Base-by-base conservation (phyloP, 805 yeast species). In the Lachancea sp. region DNA sequence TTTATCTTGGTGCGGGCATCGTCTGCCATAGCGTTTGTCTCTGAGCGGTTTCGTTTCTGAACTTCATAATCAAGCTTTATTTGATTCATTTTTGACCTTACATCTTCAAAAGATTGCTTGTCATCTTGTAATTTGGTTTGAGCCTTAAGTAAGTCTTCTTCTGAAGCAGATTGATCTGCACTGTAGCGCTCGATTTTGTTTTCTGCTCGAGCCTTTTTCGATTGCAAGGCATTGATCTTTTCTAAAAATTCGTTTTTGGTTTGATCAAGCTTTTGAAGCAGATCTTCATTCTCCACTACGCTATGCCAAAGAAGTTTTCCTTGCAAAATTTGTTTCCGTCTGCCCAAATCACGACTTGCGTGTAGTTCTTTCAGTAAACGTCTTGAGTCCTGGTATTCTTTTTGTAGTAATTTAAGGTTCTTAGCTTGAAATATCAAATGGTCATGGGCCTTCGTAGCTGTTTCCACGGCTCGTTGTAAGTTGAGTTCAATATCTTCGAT, bases 401-500 rank as follows among this genome's bases (percentile, higher is more conserved):
- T 58, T 41, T 71, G 69, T 17, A 74, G 55, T 12, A 60, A 63
- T 25, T 63, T 61, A 11, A 78, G 58, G 32, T 65, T 65, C 8
- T 69, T 67, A 31, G 65, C 67, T 42, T 72, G 67, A 16, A 62
- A 56, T 12, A 67, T 61, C 42, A 75, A 61, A 46, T 67, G 67
- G 18, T 65, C 65, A 30, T 67, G 69, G 3, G 80, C 69, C 22
- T 49, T 54, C 13, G 50, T 51, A 18, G 60, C 49, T 36, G 72
- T 71, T 1, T 53, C 53, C 36, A 61, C 67, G 2, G 78, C 67
- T 7, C 61, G 59, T 17, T 62, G 69, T 46, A 79, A 72, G 56
- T 82, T 79, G 13, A 70, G 72, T 31, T 74, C 65, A n/a, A 83
- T 79, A 36, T 81, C 85, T 45, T 80, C 81, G 40, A 85, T 73